Percentiles rank a stretch among this genome's conserved stretches.
These are phyloP conservation scores for Termitomyces sp. DNA, from an alignment of 768 basidiomycete species.

Conservation along the genomic window DNA sequence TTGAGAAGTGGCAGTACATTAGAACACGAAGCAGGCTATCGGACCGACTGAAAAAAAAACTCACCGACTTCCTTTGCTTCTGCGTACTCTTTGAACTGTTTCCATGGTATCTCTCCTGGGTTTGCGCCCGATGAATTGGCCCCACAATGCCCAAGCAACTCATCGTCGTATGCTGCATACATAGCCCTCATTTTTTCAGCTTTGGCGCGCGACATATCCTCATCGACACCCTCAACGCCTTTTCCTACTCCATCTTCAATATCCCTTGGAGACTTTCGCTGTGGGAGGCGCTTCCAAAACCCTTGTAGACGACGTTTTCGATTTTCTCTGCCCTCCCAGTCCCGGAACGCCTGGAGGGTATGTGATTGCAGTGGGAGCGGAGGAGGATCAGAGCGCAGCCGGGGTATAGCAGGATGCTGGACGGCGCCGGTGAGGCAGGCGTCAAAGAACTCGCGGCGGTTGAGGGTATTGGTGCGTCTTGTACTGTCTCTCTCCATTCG, in stretches of 20 bases:
- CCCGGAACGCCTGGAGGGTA: conserved; percentile 58
- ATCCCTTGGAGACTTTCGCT: conserved; percentile 14
- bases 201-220: conserved; percentile 47
- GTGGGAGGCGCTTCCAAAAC: conserved; percentile 58
- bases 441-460: conserved; percentile 49
- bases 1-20: conserved; percentile 19
- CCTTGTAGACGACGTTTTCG: conserved; percentile 56
- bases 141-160: conserved; percentile 57
- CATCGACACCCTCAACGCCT: conserved; percentile 8
- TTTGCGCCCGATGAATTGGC: conserved; percentile 34
- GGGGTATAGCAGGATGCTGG: conserved; percentile 53
- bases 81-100: conserved; percentile 69
- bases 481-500: conserved; percentile 16
- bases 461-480: conserved; percentile 19
- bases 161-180: conserved; percentile 80
- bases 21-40: conserved; percentile 12
- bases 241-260: conserved; percentile 4
- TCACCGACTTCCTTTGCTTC: conserved; percentile 77
- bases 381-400: conserved; percentile 50
- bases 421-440: conserved; percentile 45
- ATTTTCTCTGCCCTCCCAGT: conserved; percentile 55
- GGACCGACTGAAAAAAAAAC: conserved; percentile 21
- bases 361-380: conserved; percentile 32
- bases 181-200: conserved; percentile 60
- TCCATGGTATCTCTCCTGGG: conserved; percentile 55